phyloP scores from a whole-genome alignment of 345 rosid genomes.

The Camelina hispida region DNA sequence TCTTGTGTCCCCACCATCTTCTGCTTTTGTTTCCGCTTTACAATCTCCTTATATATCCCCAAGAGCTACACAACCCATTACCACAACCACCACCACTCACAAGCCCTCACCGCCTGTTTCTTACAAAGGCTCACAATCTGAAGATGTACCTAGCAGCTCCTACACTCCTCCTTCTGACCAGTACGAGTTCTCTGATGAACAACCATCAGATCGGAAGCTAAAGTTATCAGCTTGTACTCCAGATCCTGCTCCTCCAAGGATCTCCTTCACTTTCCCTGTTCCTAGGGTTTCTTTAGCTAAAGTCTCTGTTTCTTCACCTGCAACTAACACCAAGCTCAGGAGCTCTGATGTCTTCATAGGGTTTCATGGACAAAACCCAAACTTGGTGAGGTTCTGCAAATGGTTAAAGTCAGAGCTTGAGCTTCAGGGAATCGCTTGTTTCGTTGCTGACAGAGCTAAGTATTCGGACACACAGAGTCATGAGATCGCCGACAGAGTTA shows the following conservation, averaged over 20 bases:
- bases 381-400: conserved; percentile 78
- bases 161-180: conserved; percentile 88
- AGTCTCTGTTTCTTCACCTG: conserved; percentile 67
- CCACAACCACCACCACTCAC: conserved; percentile 47
- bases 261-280: conserved; percentile 87
- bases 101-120: conserved; percentile 52
- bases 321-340: conserved; percentile 77
- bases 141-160: conserved; percentile 89
- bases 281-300: conserved; percentile 83
- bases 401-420: conserved; percentile 97
- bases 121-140: conserved; percentile 64
- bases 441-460: conserved; percentile 84
- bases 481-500: conserved; percentile 85
- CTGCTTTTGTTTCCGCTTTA: conserved; percentile 91
- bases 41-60: conserved; percentile 97
- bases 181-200: conserved; percentile 81
- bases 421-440: conserved; percentile 93
- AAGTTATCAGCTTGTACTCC: conserved; percentile 65
- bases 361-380: conserved; percentile 85
- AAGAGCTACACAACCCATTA: conserved; percentile 51
- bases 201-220: conserved; percentile 55
- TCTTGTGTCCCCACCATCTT: conserved; percentile 86
- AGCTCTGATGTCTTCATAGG: conserved; percentile 92
- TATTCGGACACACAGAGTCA: conserved; percentile 81
- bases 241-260: conserved; percentile 68